Conservation (phyloP, 169 alveolate genomes). For the Cryptosporidium muris region DNA sequence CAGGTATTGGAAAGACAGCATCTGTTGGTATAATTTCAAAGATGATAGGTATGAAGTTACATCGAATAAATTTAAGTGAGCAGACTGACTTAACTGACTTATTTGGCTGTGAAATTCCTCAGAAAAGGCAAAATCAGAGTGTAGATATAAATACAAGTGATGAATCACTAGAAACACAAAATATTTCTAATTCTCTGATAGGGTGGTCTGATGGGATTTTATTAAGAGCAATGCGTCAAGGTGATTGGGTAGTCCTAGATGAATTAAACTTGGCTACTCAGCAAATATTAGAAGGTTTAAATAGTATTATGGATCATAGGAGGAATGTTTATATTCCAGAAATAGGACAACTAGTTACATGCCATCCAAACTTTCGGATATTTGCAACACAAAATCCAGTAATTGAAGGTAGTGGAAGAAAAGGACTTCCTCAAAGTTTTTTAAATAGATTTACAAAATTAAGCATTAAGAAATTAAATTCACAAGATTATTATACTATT, state of each 20-base stretch:
- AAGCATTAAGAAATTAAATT: conserved; percentile 85
- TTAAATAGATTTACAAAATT: conserved; percentile 97
- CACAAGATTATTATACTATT: conserved; percentile 85
- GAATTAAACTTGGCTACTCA: conserved; percentile 98
- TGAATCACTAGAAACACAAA: not conserved
- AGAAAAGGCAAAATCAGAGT: conserved; percentile 69
- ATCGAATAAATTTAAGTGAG: conserved; percentile 93
- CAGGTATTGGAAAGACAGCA: conserved; percentile 99
- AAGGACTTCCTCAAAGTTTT: conserved; percentile 98
- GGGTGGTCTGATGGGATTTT: conserved; percentile 98
- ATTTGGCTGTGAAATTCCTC: conserved; percentile 90
- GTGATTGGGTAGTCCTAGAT: conserved; percentile 98
- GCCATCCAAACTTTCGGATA: conserved; percentile 94
- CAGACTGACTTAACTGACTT: conserved; percentile 95
- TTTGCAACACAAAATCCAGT: conserved; percentile 99
- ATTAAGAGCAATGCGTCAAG: conserved; percentile 93
- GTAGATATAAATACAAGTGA: not conserved
- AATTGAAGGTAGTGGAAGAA: conserved; percentile 96
- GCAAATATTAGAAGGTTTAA: conserved; percentile 98
- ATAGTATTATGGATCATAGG: conserved; percentile 98
- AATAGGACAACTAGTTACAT: conserved; percentile 88
- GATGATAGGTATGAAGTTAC: conserved; percentile 83
- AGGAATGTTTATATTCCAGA: conserved; percentile 96
- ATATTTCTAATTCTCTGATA: not conserved
- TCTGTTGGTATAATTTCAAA: conserved; percentile 90